Evolutionary conservation across 257 asterid species (phyloP), one percentile per base, ranked within the genome.

Genomic region (Verbascum thapsus): DNA sequence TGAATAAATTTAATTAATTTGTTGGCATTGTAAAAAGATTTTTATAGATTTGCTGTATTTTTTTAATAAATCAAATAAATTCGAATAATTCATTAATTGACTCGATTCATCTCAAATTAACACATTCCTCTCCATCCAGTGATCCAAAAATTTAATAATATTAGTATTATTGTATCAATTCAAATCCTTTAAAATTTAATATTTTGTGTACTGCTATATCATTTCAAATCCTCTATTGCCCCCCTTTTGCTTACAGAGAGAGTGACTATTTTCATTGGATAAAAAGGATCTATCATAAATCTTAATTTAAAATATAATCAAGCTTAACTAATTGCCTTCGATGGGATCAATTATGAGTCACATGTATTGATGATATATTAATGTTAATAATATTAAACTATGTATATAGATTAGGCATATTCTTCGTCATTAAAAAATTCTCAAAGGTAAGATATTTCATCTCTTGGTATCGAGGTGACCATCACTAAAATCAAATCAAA

Each of bases 261-360:
- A 53, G 52, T 44, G 23, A 55, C 30, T 16, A 48, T 12, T 58
- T 58, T 47, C 67, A 34, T 64, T 20, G 30, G 57, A 43, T 35
- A 10, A 54, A 26, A 66, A 55, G n/a, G 19, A 58, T 57, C n/a
- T n/a, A 26, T 40, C 34, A 64, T 51, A 57, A 64, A 47, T 39
- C 53, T 19, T 57, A 20, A 56, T 62, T 18, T 44, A 57, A 10
- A 30, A 8, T 12, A 17, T 19, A 53, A 11, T 63, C 32, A 39
- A 50, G 39, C 48, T 30, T n/a, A n/a, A n/a, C n/a, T 16, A 39
- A 26, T 55, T 56, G 48, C 55, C 49, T 49, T 49, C 43, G 57
- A 34, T 59, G 52, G 67, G 72, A 72, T 64, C 72, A 72, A 44
- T 60, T 42, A 42, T 17, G 17, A 58, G 54, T 60, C 78, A 60